These are phyloP conservation scores for Panaeolus papilionaceus DNA, from an alignment of 768 basidiomycete genomes.

Conservation along the genomic window DNA sequence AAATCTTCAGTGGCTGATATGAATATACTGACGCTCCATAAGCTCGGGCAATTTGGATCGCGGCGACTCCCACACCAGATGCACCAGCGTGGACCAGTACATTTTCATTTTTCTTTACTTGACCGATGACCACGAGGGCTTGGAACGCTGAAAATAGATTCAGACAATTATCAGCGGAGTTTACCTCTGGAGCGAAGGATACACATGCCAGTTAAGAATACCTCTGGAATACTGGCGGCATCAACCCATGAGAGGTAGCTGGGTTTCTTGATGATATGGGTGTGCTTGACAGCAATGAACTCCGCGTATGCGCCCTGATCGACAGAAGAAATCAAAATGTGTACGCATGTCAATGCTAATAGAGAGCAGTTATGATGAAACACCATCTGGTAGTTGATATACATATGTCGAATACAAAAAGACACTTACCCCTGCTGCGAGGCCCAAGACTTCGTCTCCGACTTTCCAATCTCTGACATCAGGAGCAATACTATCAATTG, in stretches of 20 bases:
- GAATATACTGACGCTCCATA: slow-evolving; percentile 68
- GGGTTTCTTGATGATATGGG: slow-evolving; percentile 79
- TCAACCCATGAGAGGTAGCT: slow-evolving; percentile 77
- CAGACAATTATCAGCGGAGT: slow-evolving; percentile 8
- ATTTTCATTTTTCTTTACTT: slow-evolving; percentile 71
- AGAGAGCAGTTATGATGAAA: slow-evolving; percentile 1
- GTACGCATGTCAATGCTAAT: not conserved
- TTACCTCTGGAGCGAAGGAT: not conserved
- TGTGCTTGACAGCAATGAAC: slow-evolving; percentile 71
- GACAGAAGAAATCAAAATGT: not conserved
- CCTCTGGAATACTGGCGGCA: slow-evolving; percentile 89
- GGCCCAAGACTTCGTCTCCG: slow-evolving; percentile 79
- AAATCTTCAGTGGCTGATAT: not conserved
- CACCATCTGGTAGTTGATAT: not conserved
- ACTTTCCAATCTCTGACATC: slow-evolving; percentile 59
- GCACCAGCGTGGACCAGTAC: slow-evolving; percentile 92
- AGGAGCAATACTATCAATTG: slow-evolving; percentile 58
- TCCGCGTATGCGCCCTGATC: slow-evolving; percentile 90
- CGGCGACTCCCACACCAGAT: slow-evolving; percentile 88
- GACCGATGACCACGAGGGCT: slow-evolving; percentile 64
- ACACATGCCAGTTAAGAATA: slow-evolving; percentile 78
- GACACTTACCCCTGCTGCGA: slow-evolving; percentile 78
- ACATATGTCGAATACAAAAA: not conserved
- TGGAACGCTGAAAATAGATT: slow-evolving; percentile 46
- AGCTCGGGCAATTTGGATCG: slow-evolving; percentile 83